Base-by-base conservation (phyloP, 352 stramenopile species). In the Pythium periplocum region DNA sequence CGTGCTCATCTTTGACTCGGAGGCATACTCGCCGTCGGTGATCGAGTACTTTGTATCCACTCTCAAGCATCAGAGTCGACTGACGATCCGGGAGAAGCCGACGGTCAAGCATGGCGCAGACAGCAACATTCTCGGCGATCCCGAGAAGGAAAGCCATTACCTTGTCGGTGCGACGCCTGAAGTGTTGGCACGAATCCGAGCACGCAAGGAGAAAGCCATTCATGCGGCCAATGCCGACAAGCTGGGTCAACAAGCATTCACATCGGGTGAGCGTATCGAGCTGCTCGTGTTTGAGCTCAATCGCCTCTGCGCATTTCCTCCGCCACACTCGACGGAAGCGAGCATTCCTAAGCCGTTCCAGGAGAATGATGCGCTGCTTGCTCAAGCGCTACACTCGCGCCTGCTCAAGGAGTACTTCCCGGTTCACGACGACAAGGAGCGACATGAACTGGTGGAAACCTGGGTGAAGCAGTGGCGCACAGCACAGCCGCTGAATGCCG, bases 391-490 rank as follows among this genome's bases (percentile, higher is more conserved):
- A 49, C 73, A 89, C 59, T 71, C 76, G 11, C 69, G 75, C 12
- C 58, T 94, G 2, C 55, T 92, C 40, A 77, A 57, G 30, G 78
- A 90, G 37, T 77, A 83, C 46, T 92, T 92, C 45, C 79, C 79
- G 3, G 63, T 94, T 17, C 83, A 94, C 49, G 71, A 94, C 43
- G 73, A 87, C 59, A 57, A 68, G 36, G 83, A 92, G 57, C 80
- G 81, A 45, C 74, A 66, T 34, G 52, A 73, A 12, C 62, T 94
- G 33, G 68, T 92, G 32, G 66, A 85, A 12, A 75, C 48, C 8
- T 94, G 83, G 83, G 83, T 94, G 38, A 94, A 91, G 52, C 52
- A 80, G 37, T 87, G 78, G 73, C 67, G 62, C 10, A 69, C 64
- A 0, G 49, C 67, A 2, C 78, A 88, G 60, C 81, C 83, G 30